phyloP scores from a whole-genome alignment of 192 early-diverging fungal species.

The Coemansia biformis region DNA sequence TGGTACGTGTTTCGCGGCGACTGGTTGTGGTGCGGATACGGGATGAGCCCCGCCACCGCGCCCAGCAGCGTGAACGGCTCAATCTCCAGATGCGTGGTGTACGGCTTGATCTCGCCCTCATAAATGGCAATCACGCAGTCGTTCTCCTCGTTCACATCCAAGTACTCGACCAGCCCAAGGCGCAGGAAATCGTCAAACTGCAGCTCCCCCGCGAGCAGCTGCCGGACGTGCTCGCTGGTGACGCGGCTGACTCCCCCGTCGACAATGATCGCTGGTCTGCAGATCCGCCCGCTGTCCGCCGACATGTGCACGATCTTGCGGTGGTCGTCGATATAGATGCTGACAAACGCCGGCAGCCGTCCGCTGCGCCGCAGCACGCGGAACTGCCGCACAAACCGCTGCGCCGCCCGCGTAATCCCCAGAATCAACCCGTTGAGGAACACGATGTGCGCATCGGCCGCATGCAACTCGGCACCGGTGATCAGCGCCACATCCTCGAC shows the following conservation, averaged over 20 bases:
- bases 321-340: no score
- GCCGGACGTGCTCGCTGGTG: constrained; percentile 58
- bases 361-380: no score
- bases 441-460: no score
- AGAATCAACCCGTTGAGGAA: no score
- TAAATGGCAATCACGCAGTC: constrained; percentile 93
- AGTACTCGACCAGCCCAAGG: constrained; percentile 87
- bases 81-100: constrained; percentile 94
- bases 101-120: constrained; percentile 74
- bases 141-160: constrained; percentile 97
- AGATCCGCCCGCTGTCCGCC: no score
- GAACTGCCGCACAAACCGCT: no score
- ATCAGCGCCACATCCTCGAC: no score
- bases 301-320: no score
- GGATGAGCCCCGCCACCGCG: constrained; percentile 96
- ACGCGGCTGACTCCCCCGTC: constrained; percentile 70
- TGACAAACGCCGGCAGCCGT: no score
- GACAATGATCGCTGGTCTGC: constrained; percentile 93
- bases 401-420: no score
- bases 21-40: constrained; percentile 98
- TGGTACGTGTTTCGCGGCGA: constrained; percentile 98
- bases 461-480: no score
- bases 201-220: constrained; percentile 53
- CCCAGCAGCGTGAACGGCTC: constrained; percentile 94
- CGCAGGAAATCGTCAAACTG: constrained; percentile 90